Evolutionary conservation across 495 filamentous ascomycete genomes (phyloP), one percentile per base, ranked within the genome.

Genomic region (Penicillium chermesinum): DNA sequence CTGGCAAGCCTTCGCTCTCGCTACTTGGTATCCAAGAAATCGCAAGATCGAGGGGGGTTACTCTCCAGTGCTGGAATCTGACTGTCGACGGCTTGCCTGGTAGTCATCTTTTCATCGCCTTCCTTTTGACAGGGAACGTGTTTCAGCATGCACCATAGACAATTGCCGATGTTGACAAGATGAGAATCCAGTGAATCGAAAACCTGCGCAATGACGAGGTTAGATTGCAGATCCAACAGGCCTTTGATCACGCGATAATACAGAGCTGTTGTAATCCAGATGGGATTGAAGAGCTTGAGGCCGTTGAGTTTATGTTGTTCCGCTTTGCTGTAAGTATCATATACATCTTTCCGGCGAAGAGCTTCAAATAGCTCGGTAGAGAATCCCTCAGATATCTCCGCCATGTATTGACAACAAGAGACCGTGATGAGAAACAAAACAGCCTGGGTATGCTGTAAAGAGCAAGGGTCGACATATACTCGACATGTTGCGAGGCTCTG

Each of bases 191-290:
- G 19, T 8, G 43, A 7, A 13, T 30, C 35, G 16, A 59, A 50
- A 2, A 59, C 53, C 5, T 33, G 43, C 10, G 33, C 15, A 16
- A 62, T 35, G 10, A 41, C 12, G 0, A 27, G 15, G 20, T 14
- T 38, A 1, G 22, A 10, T 13, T 41, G 41, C 3, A 59, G n/a
- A 7, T 27, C 36, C 18, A 45, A n/a, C 8, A 62, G 7, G 7
- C 39, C 42, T 7, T 21, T 15, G 1, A 49, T 14, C n/a, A 52
- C 22, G 8, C 52, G 49, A 32, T 41, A 56, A 21, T 62, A 62
- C 6, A 62, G 47, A 7, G 49, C 55, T 4, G 27, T 20, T 2
- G 58, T 52, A n/a, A 49, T 33, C 43, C 49, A 19, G 0, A 43
- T 14, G 7, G 41, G 15, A 7, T 27, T 39, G 4, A 35, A 8